Evolutionary conservation across 2,329 filamentous ascomycete genomes (phyloP).

Genomic region (Escovopsis sp.): DNA sequence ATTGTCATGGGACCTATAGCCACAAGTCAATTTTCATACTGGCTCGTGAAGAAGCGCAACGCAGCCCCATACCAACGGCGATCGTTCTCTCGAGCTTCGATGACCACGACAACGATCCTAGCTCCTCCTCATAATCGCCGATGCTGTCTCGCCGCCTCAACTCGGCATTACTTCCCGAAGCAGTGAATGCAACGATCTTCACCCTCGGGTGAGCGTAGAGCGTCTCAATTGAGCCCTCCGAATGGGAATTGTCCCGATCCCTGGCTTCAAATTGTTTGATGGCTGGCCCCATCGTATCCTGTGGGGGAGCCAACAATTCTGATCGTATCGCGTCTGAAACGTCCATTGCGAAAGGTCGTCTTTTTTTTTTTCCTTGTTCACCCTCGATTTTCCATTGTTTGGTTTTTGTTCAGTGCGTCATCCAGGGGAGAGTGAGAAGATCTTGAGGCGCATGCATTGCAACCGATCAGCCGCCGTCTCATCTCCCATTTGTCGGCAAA

Average conservation of each 20-base stretch:
- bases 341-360: too few species aligned
- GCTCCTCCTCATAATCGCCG: conserved; percentile 21
- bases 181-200: conserved; percentile 47
- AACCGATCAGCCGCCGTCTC: too few species aligned
- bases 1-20: conserved; percentile 56
- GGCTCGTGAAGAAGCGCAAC: too few species aligned
- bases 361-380: too few species aligned
- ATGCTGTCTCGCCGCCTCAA: conserved; percentile 11
- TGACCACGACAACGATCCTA: conserved; percentile 56
- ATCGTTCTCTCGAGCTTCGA: conserved; percentile 69
- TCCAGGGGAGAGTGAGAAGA: too few species aligned
- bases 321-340: too few species aligned
- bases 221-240: conserved; percentile 38
- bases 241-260: neutral
- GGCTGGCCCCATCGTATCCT: neutral
- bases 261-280: neutral
- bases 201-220: conserved; percentile 60
- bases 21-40: neutral
- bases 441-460: too few species aligned
- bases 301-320: neutral
- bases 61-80: conserved; percentile 47
- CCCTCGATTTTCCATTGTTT: too few species aligned
- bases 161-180: conserved; percentile 10
- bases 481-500: too few species aligned
- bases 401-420: too few species aligned